phyloP scores from a whole-genome alignment of 192 early-diverging fungal species.

The Podila epicladia region DNA sequence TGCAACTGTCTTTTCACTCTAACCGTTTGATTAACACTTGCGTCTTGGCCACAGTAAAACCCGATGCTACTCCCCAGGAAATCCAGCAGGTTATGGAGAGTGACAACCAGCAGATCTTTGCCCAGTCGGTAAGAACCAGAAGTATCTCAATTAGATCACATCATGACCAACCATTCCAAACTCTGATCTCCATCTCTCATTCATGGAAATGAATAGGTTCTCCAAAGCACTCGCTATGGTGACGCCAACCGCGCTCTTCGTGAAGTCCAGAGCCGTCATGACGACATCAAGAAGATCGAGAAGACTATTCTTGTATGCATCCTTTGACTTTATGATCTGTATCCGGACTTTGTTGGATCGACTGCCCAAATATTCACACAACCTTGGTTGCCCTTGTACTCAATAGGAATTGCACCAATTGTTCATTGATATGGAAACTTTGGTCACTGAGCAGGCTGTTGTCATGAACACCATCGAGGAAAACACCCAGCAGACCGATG shows the following conservation, averaged over 20 bases:
- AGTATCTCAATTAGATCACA: background rate
- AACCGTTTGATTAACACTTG: background rate
- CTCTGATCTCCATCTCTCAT: background rate
- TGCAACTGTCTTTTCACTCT: background rate
- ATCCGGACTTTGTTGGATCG: background rate
- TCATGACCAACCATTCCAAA: background rate
- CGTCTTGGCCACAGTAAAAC: slow-evolving; percentile 69
- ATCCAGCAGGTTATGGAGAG: slow-evolving; percentile 78
- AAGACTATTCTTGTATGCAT: slow-evolving; percentile 76
- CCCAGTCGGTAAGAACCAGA: slow-evolving; percentile 69
- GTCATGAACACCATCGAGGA: slow-evolving; percentile 76
- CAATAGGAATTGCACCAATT: slow-evolving; percentile 85
- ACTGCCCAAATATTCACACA: background rate
- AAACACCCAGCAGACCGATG: slow-evolving; percentile 66
- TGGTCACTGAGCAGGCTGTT: slow-evolving; percentile 81
- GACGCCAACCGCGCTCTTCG: slow-evolving; percentile 78
- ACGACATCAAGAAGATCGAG: slow-evolving; percentile 90
- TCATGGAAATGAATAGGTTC: slow-evolving; percentile 58
- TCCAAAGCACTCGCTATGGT: slow-evolving; percentile 72
- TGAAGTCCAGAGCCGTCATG: slow-evolving; percentile 87
- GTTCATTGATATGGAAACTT: slow-evolving; percentile 89
- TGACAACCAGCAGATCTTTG: slow-evolving; percentile 82
- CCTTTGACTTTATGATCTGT: too few relatives aligned
- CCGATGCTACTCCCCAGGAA: slow-evolving; percentile 79
- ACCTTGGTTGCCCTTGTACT: background rate